phyloP scores from a whole-genome alignment of 106 monocot species.

The Gastrodia elata region DNA sequence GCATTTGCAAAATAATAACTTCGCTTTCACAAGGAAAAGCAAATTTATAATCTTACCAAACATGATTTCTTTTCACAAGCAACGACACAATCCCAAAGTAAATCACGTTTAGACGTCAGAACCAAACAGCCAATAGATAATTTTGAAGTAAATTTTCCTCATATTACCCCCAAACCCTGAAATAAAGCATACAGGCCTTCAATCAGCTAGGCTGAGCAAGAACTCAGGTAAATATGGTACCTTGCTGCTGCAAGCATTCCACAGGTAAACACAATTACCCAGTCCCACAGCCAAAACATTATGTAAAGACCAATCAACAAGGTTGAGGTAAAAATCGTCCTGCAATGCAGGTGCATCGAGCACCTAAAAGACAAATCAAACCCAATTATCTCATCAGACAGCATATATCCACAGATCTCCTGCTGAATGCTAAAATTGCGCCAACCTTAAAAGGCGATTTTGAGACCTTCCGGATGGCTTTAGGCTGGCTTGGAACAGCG shows the following conservation, averaged over 20 bases:
- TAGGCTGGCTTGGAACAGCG: conserved; percentile 24
- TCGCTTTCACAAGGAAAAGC: not conserved
- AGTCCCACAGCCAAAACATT: conserved; percentile 88
- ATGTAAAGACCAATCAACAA: conserved; percentile 91
- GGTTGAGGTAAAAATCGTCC: conserved; percentile 97
- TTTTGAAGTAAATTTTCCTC: not conserved
- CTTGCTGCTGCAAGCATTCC: conserved; percentile 99
- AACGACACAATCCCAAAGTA: not conserved
- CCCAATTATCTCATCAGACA: not conserved
- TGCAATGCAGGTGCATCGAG: conserved; percentile 95
- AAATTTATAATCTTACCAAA: not conserved
- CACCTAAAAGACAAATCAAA: conserved; percentile 36
- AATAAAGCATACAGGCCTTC: not conserved
- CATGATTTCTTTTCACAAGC: not conserved
- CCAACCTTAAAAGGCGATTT: conserved; percentile 78
- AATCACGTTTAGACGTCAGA: not conserved
- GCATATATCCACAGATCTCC: not conserved
- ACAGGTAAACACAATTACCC: conserved; percentile 95
- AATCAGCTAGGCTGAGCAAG: not conserved
- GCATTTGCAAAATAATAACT: no score
- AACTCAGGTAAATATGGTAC: conserved; percentile 20
- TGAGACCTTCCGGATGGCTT: conserved; percentile 56
- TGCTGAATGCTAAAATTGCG: not conserved
- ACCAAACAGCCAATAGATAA: not conserved
- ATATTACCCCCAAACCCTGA: not conserved